These are phyloP conservation scores for Plasmopara muralis DNA, from an alignment of 352 stramenopile genomes.

Conservation along the genomic window DNA sequence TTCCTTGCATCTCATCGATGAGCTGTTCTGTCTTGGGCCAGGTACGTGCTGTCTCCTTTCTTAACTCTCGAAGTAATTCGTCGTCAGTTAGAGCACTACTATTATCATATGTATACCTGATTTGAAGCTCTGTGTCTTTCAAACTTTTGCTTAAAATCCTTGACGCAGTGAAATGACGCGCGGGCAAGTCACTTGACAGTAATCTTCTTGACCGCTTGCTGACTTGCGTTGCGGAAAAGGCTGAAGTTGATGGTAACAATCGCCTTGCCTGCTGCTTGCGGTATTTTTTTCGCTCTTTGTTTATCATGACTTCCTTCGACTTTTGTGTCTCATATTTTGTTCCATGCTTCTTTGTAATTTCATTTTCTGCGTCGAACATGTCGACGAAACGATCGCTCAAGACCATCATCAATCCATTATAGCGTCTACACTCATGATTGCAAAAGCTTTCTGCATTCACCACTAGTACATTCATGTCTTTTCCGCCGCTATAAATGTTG, in stretches of 20 bases:
- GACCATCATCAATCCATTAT: constrained; percentile 39
- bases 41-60: constrained; percentile 25
- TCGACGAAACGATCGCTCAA: constrained; percentile 65
- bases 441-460: constrained; percentile 54
- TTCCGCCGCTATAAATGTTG: constrained; percentile 16
- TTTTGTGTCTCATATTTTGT: constrained; percentile 27
- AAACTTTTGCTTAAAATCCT: constrained; percentile 25
- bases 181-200: constrained; percentile 18
- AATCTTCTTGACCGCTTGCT: constrained; percentile 20
- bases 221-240: constrained; percentile 17
- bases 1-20: constrained; percentile 52
- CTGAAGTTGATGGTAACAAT: constrained; percentile 44
- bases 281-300: constrained; percentile 42
- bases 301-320: constrained; percentile 46
- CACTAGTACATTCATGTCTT: constrained; percentile 26
- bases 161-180: constrained; percentile 22
- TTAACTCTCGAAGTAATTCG: constrained; percentile 33
- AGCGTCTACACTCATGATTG: constrained; percentile 50
- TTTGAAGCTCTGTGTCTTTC: constrained; percentile 18
- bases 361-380: constrained; percentile 44
- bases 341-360: constrained; percentile 32
- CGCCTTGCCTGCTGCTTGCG: constrained; percentile 38
- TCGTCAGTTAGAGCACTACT: constrained; percentile 23
- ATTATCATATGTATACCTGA: constrained; percentile 22
- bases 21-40: constrained; percentile 56